Base-by-base conservation (phyloP, 306 rosid species). In the Trifolium pratense region DNA sequence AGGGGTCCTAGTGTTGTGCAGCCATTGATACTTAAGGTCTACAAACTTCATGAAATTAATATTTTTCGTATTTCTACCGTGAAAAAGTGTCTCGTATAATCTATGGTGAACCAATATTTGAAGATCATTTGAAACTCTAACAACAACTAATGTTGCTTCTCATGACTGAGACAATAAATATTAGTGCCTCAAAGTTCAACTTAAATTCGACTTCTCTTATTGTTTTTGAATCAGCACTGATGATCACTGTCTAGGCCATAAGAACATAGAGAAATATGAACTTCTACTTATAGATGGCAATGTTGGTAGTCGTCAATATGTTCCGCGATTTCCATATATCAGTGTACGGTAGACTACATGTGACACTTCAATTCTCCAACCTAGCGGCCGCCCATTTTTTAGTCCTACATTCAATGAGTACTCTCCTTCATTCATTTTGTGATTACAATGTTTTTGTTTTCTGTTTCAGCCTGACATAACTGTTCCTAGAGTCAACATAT, bases 401-500 rank as follows among this genome's bases (percentile, higher is more conserved):
- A 13, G 12, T 43, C 34, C 14, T 48, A 42, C 5, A 21, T n/a
- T 37, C 10, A 53, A 5, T 75, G 10, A 13, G 2, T 56, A 23
- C 17, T 29, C 8, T 36, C 42, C 7, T 59, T 2, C 57, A 43
- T 32, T 34, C 36, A 34, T 43, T 40, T 71, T 63, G 4, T 0
- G 13, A 4, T 26, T 26, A 6, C 36, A 70, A 29, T 14, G 61
- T 5, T 17, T 21, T 49, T 53, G 16, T 66, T 56, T 29, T 36
- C 15, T 58, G 60, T 77, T 79, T 71, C 86, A 89, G 95, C 91
- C 91, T 26, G 97, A 91, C 57, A 66, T 91, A 42, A 81, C 80
- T n/a, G 96, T 85, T 15, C 96, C 96, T 6, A 89, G 96, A 6
- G 83, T 84, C 60, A 79, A 74, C 68, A 82, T 90, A 60, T 25